Percentiles rank a stretch among this genome's conserved stretches.
Evolutionary conservation across 768 basidiomycete genomes (phyloP).

Genomic region (Kondoa subrosea): DNA sequence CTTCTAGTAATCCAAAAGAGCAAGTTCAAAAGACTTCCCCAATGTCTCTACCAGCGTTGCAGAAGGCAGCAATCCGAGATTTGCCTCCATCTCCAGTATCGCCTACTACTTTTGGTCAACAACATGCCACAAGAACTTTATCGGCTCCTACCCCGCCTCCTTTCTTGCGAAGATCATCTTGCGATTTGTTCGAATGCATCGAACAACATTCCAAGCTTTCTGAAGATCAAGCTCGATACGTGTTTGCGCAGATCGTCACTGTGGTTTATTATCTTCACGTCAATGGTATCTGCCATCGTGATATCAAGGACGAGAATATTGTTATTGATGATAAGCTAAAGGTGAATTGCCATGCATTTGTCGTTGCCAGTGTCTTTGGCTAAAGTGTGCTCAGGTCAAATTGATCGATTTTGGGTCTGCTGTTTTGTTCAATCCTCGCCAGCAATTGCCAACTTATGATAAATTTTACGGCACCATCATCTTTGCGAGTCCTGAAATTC

Average conservation of each 20-base stretch:
- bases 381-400: constrained; percentile 46
- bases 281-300: constrained; percentile 32
- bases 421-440: constrained; percentile 48
- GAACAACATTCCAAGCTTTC: constrained; percentile 69
- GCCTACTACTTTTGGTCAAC: background rate
- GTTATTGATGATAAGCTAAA: constrained; percentile 42
- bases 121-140: constrained; percentile 4
- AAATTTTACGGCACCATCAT: constrained; percentile 41
- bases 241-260: constrained; percentile 75
- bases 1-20: constrained; percentile 11
- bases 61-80: constrained; percentile 5
- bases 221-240: constrained; percentile 59
- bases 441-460: constrained; percentile 50
- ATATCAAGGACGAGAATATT: constrained; percentile 27
- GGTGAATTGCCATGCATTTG: constrained; percentile 21
- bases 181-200: constrained; percentile 90
- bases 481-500: constrained; percentile 32
- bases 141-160: constrained; percentile 29
- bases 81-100: background rate
- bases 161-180: constrained; percentile 53
- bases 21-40: background rate
- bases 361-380: background rate
- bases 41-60: constrained; percentile 6
- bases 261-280: constrained; percentile 55
- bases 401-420: constrained; percentile 92